A percentile compares a stretch with the other conserved stretches of the same genome.
Evolutionary conservation across 2,329 filamentous ascomycete species (phyloP).

Genomic region (Alternaria infectoria): DNA sequence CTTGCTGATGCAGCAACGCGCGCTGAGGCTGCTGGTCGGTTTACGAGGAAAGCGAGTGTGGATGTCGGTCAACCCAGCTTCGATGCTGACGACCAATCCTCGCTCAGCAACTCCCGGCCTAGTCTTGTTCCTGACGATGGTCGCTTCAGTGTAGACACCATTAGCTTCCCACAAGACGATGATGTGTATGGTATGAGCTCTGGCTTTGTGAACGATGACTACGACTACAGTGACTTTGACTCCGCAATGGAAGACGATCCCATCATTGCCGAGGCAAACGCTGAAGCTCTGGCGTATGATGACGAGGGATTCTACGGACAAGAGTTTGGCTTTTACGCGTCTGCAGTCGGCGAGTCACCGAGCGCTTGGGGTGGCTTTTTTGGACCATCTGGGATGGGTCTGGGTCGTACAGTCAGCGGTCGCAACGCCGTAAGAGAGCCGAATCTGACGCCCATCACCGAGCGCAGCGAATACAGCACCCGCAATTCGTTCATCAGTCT

Average conservation of each 20-base stretch:
- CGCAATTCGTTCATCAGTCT: constrained; percentile 88
- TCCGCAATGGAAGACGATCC: constrained; percentile 69
- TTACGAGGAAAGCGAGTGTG: constrained; percentile 65
- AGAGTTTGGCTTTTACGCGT: constrained; percentile 94
- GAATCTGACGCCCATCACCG: constrained; percentile 94
- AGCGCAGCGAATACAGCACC: constrained; percentile 94
- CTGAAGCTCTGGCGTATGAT: constrained; percentile 89
- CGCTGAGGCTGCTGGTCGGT: constrained; percentile 77
- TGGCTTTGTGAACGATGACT: constrained; percentile 50
- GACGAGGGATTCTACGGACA: constrained; percentile 93
- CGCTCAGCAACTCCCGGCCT: constrained; percentile 44
- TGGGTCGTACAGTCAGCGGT: constrained; percentile 73
- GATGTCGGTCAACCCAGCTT: constrained; percentile 36
- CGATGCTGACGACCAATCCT: constrained; percentile 44
- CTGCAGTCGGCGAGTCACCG: constrained; percentile 59
- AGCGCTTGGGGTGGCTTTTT: constrained; percentile 89
- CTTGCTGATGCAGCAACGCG: constrained; percentile 80
- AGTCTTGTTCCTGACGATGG: constrained; percentile 59
- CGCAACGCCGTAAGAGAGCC: constrained; percentile 72
- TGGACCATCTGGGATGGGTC: constrained; percentile 70
- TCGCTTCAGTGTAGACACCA: constrained; percentile 55
- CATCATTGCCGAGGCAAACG: constrained; percentile 94
- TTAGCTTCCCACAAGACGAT: constrained; percentile 45
- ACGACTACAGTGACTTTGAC: constrained; percentile 65
- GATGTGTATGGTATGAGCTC: constrained; percentile 44